Base-by-base conservation (phyloP, 2,329 filamentous ascomycete genomes). In the Alternaria atra region DNA sequence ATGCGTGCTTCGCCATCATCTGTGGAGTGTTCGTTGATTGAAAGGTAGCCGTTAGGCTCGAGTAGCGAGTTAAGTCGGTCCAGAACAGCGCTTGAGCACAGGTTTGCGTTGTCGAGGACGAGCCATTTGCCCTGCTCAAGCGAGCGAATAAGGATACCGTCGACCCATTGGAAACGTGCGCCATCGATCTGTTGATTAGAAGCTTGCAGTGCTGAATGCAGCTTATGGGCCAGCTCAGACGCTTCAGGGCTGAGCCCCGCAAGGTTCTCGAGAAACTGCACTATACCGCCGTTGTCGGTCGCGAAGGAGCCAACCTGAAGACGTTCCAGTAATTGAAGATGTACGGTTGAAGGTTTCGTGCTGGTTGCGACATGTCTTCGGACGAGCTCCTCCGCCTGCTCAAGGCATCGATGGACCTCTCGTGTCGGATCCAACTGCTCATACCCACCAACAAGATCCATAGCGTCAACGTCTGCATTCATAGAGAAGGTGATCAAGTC, bases 381-480 rank as follows among this genome's bases (percentile, higher is more conserved):
- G 17, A 91, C 73, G 56, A 85, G 85, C 6, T 80, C 72, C 12
- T 82, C 80, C 12, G 91, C 73, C 48, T 86, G 81, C 27, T 82
- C 77, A 6, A 90, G 73, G 65, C 87, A 83, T n/a, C 83, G 82
- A 55, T 90, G 89, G 5, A 92, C 83, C 63, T 91, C 87, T 56
- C 94, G 86, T 52, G 91, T 84, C 23, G 92, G 89, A 75, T 99
- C 95, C 17, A 92, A 89, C 79, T 99, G 95, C 77, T 99, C 95
- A 74, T 97, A 99, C 0, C 95, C 95, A 72, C 95, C 95, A 58
- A 99, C 92, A 57, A 99, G 87, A 79, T 99, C 95, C 89, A 97
- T 97, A 1, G 94, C 94, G 77, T 99, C 95, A 44, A 97, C 91
- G 71, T 99, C 96, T 6, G 94, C 90, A 74, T 97, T 99, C 80